phyloP scores from a whole-genome alignment of 108 stramenopile genomes.

The Fistulifera pelliculosa region DNA sequence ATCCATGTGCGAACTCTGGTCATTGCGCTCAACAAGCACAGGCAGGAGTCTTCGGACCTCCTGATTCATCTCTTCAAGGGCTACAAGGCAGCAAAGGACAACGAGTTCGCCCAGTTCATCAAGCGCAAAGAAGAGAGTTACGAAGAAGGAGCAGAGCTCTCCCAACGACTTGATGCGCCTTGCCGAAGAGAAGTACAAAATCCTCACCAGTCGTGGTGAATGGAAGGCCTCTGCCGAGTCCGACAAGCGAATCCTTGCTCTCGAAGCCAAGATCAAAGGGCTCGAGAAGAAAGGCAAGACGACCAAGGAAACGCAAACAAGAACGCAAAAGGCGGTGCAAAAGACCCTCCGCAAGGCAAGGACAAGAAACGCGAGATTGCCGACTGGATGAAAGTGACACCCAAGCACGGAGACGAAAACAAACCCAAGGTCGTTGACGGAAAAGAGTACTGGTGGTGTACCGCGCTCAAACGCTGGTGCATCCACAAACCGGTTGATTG shows the following conservation, averaged over 20 bases:
- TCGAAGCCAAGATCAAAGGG: constrained; percentile 7
- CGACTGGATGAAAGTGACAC: not conserved
- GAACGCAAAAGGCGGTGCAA: not conserved
- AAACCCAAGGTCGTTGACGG: not conserved
- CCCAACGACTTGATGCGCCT: constrained; percentile 1
- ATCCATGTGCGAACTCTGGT: constrained; percentile 9
- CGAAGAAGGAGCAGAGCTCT: constrained; percentile 17
- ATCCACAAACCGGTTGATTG: not conserved
- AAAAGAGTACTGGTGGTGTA: constrained; percentile 1
- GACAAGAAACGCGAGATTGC: not conserved
- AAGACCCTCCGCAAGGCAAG: not conserved
- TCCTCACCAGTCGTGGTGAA: not conserved
- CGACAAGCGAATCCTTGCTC: constrained; percentile 23
- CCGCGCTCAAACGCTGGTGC: not conserved
- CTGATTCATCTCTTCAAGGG: constrained; percentile 30
- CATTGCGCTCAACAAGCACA: constrained; percentile 9
- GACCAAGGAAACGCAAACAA: not conserved
- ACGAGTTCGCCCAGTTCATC: constrained; percentile 18
- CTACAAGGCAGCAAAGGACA: constrained; percentile 11
- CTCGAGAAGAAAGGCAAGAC: not conserved
- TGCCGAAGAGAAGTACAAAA: constrained; percentile 3
- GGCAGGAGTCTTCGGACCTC: constrained; percentile 11
- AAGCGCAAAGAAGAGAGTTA: constrained; percentile 12
- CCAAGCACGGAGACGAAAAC: not conserved
- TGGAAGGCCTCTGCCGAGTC: constrained; percentile 4